Evolutionary conservation across 345 rosid genomes (phyloP), one percentile per base, ranked within the genome.

Genomic region (Leavenworthia alabamica): DNA sequence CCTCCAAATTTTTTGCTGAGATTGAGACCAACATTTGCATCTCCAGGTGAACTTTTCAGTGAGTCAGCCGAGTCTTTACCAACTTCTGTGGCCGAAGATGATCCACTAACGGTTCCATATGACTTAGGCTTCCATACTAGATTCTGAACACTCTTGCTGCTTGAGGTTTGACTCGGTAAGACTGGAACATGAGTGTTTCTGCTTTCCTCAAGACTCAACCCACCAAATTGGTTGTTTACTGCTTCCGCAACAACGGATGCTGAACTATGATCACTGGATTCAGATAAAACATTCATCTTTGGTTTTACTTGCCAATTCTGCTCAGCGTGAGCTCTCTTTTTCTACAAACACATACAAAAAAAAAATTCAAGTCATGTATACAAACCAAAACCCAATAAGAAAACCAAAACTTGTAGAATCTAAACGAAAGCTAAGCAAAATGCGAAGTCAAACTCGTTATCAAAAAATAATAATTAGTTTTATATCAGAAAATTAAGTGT

Each of bases 51-150:
- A 64, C 20, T 55, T 8, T 29, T 39, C 27, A 56, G 71, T 33
- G 42, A 49, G 29, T 51, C 63, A 12, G 28, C 40, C 3, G 31
- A 64, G 6, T 39, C 39, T 54, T 66, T 67, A 62, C 66, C 72
- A 20, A 61, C 74, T 60, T 77, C 67, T 9, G 43, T 40, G 42
- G 61, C 64, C 0, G 74, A 33, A 17, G 62, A 44, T 11, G 71
- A 51, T 71, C 78, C 88, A 72, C 75, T 73, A 5, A 74, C 68
- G 2, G 90, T 82, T 57, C 82, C 82, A 64, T 81, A 81, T 4
- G 86, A 70, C 74, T 79, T 78, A 27, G 88, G 81, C 46, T 63
- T 78, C 86, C 84, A 74, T 19, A 85, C 66, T 17, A 22, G 72
- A 63, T 20, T 74, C 62, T 54, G 72, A 69, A 29, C 59, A 77